Conservation (phyloP, 2,329 filamentous ascomycete genomes). For the Colletotrichum graminicola region DNA sequence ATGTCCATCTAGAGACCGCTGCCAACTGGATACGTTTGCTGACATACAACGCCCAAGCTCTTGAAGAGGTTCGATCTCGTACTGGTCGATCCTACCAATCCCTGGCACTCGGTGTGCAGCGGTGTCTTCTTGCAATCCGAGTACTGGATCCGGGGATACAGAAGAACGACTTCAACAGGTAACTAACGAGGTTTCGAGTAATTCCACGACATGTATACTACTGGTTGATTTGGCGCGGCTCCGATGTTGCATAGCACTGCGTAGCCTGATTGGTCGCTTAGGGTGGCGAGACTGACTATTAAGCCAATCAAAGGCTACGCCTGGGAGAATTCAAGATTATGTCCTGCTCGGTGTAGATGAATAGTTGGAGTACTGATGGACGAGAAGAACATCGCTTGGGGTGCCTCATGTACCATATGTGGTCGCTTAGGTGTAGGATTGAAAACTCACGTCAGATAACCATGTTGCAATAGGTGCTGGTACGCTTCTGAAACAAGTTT, state of each 20-base stretch:
- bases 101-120: slow-evolving; percentile 44
- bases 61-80: slow-evolving; percentile 49
- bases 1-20: neutral
- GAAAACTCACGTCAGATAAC: neutral
- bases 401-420: neutral
- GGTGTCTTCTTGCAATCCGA: slow-evolving; percentile 12
- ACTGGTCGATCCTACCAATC: slow-evolving; percentile 48
- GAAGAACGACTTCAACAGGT: neutral
- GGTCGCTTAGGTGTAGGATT: neutral
- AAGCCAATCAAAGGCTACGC: neutral
- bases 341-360: neutral
- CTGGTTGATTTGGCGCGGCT: neutral
- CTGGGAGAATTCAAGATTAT: neutral
- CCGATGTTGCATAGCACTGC: neutral
- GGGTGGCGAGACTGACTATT: neutral
- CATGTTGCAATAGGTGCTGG: neutral
- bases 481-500: neutral
- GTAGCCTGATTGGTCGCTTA: neutral
- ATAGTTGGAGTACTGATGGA: neutral
- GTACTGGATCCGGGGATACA: slow-evolving; percentile 14
- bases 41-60: slow-evolving; percentile 41
- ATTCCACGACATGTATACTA: neutral
- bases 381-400: neutral
- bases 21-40: neutral
- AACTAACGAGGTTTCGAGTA: neutral